These are phyloP conservation scores for Aphanomyces cochlioides DNA, from an alignment of 352 stramenopile genomes.

Conservation along the genomic window DNA sequence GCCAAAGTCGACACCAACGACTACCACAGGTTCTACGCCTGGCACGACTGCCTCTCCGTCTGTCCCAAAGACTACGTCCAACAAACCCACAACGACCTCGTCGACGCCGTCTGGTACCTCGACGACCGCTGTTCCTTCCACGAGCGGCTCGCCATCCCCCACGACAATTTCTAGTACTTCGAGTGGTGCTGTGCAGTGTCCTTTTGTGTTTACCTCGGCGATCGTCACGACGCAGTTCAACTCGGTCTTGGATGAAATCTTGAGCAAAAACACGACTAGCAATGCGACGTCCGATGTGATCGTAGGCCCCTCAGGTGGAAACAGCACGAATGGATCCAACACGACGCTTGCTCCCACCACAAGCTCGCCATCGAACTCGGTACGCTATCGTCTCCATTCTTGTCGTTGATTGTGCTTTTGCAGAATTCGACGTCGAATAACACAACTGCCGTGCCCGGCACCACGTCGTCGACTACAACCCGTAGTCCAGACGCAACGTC, in stretches of 20 bases:
- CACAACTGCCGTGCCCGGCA: conserved; percentile 22
- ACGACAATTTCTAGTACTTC: background rate
- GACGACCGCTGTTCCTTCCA: conserved; percentile 24
- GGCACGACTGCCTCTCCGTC: background rate
- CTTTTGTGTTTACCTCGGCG: conserved; percentile 28
- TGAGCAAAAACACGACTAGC: conserved; percentile 31
- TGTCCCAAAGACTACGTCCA: background rate
- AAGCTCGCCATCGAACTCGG: too few species aligned
- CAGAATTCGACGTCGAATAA: conserved; percentile 23
- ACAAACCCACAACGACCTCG: conserved; percentile 3
- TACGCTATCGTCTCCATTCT: too few species aligned
- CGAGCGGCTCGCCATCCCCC: background rate
- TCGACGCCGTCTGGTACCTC: background rate
- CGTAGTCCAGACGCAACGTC: conserved; percentile 24
- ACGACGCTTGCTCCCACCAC: background rate
- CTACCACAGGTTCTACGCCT: background rate
- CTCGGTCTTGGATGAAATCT: conserved; percentile 32
- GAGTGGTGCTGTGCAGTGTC: conserved; percentile 12
- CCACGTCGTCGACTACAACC: background rate
- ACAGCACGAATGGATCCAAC: conserved; percentile 19
- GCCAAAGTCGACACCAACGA: conserved; percentile 17
- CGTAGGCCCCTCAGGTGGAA: background rate
- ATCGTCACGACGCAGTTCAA: conserved; percentile 22
- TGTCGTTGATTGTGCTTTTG: too few species aligned
- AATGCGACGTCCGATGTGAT: conserved; percentile 25